These are phyloP conservation scores for Diaporthe caulivora DNA, from an alignment of 2,329 filamentous ascomycete species.

Conservation along the genomic window DNA sequence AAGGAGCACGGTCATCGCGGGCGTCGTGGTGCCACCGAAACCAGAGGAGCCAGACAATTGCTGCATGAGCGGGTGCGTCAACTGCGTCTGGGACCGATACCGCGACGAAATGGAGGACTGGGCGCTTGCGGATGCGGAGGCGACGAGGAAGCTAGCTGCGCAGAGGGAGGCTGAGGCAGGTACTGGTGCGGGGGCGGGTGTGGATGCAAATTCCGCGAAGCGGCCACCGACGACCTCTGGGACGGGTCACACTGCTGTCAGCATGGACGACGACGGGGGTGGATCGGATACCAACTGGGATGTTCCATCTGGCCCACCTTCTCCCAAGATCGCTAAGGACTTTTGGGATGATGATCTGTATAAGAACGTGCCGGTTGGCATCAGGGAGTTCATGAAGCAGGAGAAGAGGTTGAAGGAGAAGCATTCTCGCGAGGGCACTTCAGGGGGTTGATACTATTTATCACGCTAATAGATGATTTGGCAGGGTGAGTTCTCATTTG, in stretches of 20 bases:
- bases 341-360: conserved; percentile 78
- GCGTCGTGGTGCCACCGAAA: conserved; percentile 83
- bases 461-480: conserved; percentile 8
- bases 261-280: conserved; percentile 85
- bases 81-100: conserved; percentile 95
- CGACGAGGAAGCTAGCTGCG: conserved; percentile 65
- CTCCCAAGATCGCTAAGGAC: conserved; percentile 60
- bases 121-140: conserved; percentile 75
- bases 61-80: conserved; percentile 98
- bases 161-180: conserved; percentile 45
- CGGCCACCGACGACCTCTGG: conserved; percentile 41
- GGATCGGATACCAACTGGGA: conserved; percentile 79
- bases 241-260: conserved; percentile 56
- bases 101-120: conserved; percentile 94
- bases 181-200: conserved; percentile 34
- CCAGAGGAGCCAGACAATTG: conserved; percentile 96
- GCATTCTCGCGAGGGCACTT: conserved; percentile 69
- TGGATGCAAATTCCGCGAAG: conserved; percentile 40
- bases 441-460: conserved; percentile 52
- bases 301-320: conserved; percentile 50
- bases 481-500: not conserved
- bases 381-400: conserved; percentile 96
- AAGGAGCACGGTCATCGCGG: conserved; percentile 76
- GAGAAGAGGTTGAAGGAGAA: conserved; percentile 90
- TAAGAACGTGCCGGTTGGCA: conserved; percentile 86